phyloP scores from a whole-genome alignment of 2,329 filamentous ascomycete species.

The Diplodia sapinea region DNA sequence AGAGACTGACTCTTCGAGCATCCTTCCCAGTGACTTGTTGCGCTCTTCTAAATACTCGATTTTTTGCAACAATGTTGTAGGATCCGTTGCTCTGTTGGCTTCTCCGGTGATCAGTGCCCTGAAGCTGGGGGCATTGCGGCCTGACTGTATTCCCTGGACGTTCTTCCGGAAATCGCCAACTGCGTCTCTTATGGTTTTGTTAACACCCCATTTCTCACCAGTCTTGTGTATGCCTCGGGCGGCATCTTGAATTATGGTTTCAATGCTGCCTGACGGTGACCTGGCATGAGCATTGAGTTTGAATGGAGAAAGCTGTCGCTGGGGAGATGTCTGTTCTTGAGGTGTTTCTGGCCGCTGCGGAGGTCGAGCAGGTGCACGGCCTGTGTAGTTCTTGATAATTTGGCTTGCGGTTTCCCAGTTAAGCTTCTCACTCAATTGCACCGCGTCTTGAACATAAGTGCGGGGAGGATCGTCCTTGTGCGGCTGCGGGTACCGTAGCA shows the following conservation, averaged over 20 bases:
- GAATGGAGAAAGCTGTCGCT: conserved; percentile 38
- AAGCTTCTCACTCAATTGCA: conserved; percentile 73
- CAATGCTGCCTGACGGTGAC: conserved; percentile 56
- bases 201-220: conserved; percentile 78
- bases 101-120: conserved; percentile 41
- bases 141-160: conserved; percentile 67
- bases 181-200: conserved; percentile 79
- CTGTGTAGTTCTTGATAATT: conserved; percentile 74
- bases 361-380: conserved; percentile 42
- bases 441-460: conserved; percentile 83
- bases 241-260: conserved; percentile 75
- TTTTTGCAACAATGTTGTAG: conserved; percentile 45
- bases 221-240: conserved; percentile 75
- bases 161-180: conserved; percentile 80
- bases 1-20: conserved; percentile 70
- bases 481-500: conserved; percentile 82
- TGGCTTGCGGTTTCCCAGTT: conserved; percentile 65
- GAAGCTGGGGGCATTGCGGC: conserved; percentile 39
- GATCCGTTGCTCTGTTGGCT: conserved; percentile 39
- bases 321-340: neutral
- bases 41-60: conserved; percentile 63
- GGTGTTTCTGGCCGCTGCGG: conserved; percentile 36
- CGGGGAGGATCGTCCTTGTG: conserved; percentile 68
- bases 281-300: conserved; percentile 40
- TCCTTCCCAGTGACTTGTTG: conserved; percentile 69